phyloP scores from a whole-genome alignment of 2,329 filamentous ascomycete genomes.

The Diaporthe sp. region DNA sequence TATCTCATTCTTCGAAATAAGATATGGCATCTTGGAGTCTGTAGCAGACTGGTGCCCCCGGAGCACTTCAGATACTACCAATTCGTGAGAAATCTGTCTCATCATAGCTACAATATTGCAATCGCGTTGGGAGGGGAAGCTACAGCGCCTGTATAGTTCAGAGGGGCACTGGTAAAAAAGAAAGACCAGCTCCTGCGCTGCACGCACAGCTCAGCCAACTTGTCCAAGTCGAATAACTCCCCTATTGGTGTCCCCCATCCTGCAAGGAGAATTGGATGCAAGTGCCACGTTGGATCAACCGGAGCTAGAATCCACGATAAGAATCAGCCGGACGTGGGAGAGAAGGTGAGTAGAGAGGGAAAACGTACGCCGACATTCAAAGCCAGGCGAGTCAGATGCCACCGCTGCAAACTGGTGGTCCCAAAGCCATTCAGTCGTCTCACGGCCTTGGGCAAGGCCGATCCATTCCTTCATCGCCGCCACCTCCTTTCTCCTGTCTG shows the following conservation, averaged over 20 bases:
- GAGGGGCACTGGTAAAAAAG: slow-evolving; percentile 10
- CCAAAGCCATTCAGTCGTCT: slow-evolving; percentile 15
- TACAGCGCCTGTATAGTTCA: slow-evolving; percentile 16
- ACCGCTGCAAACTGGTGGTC: slow-evolving; percentile 7
- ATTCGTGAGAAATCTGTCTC: no score
- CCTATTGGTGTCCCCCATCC: slow-evolving; percentile 10
- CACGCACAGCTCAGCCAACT: neutral
- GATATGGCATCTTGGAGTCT: neutral
- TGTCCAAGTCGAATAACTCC: neutral
- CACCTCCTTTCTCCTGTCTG: neutral
- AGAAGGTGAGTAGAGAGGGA: neutral
- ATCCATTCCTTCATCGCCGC: slow-evolving; percentile 5
- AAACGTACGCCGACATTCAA: slow-evolving; percentile 10
- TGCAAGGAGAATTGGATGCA: neutral
- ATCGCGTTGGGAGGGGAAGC: slow-evolving; percentile 3
- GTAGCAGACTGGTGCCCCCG: neutral
- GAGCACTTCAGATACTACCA: no score
- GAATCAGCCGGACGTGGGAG: neutral
- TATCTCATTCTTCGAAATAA: no score
- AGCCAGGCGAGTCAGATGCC: neutral
- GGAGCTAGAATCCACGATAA: neutral
- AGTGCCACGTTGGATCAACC: slow-evolving; percentile 7
- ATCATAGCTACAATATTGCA: neutral
- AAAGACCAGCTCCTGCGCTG: slow-evolving; percentile 12
- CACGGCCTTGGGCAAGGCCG: neutral